Evolutionary conservation across 768 basidiomycete genomes (phyloP).

Genomic region (Leucogyrophana mollusca): DNA sequence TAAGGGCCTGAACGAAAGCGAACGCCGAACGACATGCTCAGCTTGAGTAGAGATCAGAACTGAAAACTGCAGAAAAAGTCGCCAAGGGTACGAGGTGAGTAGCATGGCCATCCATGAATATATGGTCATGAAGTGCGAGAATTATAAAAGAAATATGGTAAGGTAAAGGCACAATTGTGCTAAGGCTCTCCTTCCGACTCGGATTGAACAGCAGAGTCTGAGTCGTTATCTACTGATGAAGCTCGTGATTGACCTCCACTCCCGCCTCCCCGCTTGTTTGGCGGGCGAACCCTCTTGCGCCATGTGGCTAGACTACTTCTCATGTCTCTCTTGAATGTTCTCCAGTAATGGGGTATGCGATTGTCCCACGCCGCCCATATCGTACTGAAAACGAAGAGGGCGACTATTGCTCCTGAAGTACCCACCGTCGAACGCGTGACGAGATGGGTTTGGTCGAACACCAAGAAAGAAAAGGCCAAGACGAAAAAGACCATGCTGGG

Average conservation of each 20-base stretch:
- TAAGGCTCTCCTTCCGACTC: slow-evolving; percentile 1
- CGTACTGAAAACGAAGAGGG: neutral
- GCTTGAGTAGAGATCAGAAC: too few relatives aligned
- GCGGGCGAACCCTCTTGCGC: neutral
- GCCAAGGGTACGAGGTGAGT: too few relatives aligned
- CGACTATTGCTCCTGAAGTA: slow-evolving; percentile 1
- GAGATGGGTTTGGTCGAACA: slow-evolving; percentile 2
- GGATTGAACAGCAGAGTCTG: neutral
- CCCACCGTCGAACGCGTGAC: slow-evolving; percentile 1
- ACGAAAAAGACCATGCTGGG: slow-evolving; percentile 11
- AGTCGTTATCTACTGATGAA: neutral
- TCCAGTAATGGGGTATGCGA: slow-evolving; percentile 2
- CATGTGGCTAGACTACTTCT: neutral
- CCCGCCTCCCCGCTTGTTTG: neutral
- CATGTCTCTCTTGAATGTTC: neutral
- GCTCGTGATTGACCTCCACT: neutral
- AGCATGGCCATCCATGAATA: too few relatives aligned
- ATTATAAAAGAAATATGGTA: too few relatives aligned
- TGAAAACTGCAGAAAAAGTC: too few relatives aligned
- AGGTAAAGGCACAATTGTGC: too few relatives aligned
- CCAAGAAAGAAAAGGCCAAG: slow-evolving; percentile 7
- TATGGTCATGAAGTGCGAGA: too few relatives aligned
- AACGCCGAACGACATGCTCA: too few relatives aligned
- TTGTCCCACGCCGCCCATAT: slow-evolving; percentile 6
- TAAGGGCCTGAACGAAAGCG: too few relatives aligned